A percentile compares a stretch with the other conserved stretches of the same genome.
phyloP scores from a whole-genome alignment of 2,329 filamentous ascomycete species.

The Cordyceps sp. region DNA sequence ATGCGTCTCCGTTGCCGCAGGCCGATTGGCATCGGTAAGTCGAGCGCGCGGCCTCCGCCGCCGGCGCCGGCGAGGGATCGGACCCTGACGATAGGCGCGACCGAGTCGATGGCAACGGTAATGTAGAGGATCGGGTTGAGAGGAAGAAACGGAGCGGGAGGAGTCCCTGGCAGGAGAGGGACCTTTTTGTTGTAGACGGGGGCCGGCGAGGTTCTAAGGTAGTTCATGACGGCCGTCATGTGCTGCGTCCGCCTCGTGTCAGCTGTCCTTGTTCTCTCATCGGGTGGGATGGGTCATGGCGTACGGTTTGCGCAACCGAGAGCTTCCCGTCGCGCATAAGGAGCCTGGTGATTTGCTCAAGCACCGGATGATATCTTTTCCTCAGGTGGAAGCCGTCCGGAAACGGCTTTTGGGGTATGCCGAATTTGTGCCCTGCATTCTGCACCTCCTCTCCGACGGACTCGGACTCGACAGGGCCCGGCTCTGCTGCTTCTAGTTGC shows the following conservation, averaged over 20 bases:
- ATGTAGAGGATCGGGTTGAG: slow-evolving; percentile 84
- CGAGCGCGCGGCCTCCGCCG: slow-evolving; percentile 72
- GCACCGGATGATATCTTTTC: slow-evolving; percentile 69
- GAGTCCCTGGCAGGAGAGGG: slow-evolving; percentile 59
- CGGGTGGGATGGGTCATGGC: slow-evolving; percentile 8
- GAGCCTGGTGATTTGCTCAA: slow-evolving; percentile 76
- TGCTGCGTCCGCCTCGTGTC: slow-evolving; percentile 35
- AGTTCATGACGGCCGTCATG: slow-evolving; percentile 67
- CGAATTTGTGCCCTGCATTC: slow-evolving; percentile 57
- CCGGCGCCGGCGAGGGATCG: slow-evolving; percentile 58
- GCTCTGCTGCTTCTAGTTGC: too few species aligned
- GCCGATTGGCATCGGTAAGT: slow-evolving; percentile 63
- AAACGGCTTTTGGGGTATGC: slow-evolving; percentile 50
- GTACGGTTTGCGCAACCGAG: slow-evolving; percentile 72
- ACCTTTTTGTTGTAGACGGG: slow-evolving; percentile 57
- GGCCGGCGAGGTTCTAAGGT: slow-evolving; percentile 69
- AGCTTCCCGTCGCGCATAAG: slow-evolving; percentile 89
- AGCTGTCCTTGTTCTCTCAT: background rate
- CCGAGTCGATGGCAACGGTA: slow-evolving; percentile 77
- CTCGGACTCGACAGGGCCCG: background rate
- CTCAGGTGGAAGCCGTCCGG: slow-evolving; percentile 49
- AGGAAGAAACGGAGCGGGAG: slow-evolving; percentile 64
- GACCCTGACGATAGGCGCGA: slow-evolving; percentile 76
- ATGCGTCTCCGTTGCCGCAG: slow-evolving; percentile 59
- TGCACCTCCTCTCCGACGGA: slow-evolving; percentile 10